A percentile compares a stretch with the other conserved stretches of the same genome.
phyloP scores from a whole-genome alignment of 371 early-diverging fungal species.

The Lichtheimia ornata region DNA sequence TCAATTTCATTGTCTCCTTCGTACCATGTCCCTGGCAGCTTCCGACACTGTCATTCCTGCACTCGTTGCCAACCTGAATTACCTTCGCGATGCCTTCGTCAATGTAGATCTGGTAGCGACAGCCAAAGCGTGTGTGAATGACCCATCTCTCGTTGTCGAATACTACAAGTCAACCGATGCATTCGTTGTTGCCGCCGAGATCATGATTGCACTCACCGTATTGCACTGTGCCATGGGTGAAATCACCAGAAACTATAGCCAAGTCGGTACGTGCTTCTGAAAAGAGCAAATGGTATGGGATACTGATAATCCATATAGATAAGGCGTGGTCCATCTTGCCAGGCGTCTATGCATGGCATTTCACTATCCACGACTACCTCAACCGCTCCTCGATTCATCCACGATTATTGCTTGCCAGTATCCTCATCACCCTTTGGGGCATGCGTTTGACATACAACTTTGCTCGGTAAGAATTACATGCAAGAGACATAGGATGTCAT shows the following conservation, averaged over 20 bases:
- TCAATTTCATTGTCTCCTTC: background rate
- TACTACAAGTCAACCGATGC: constrained; percentile 32
- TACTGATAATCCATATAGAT: constrained; percentile 34
- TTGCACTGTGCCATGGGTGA: constrained; percentile 35
- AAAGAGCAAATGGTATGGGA: no score
- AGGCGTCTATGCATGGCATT: constrained; percentile 59
- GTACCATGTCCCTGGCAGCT: background rate
- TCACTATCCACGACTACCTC: constrained; percentile 47
- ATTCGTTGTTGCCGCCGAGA: constrained; percentile 19
- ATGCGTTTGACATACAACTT: constrained; percentile 81
- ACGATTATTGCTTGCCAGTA: constrained; percentile 50
- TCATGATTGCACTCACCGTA: constrained; percentile 12
- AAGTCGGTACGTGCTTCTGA: constrained; percentile 40
- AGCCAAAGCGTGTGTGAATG: constrained; percentile 1
- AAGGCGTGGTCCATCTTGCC: constrained; percentile 78
- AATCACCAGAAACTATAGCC: constrained; percentile 45
- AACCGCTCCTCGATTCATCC: constrained; percentile 31
- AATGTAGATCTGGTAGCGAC: background rate
- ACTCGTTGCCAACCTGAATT: background rate
- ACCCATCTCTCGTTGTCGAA: constrained; percentile 15
- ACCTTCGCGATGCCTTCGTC: background rate
- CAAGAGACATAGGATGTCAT: constrained; percentile 6
- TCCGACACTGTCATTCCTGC: constrained; percentile 1
- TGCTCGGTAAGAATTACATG: constrained; percentile 32
- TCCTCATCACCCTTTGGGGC: constrained; percentile 76